Base-by-base conservation (phyloP, 129 eudicot species). In the Smallanthus sonchifolius region DNA sequence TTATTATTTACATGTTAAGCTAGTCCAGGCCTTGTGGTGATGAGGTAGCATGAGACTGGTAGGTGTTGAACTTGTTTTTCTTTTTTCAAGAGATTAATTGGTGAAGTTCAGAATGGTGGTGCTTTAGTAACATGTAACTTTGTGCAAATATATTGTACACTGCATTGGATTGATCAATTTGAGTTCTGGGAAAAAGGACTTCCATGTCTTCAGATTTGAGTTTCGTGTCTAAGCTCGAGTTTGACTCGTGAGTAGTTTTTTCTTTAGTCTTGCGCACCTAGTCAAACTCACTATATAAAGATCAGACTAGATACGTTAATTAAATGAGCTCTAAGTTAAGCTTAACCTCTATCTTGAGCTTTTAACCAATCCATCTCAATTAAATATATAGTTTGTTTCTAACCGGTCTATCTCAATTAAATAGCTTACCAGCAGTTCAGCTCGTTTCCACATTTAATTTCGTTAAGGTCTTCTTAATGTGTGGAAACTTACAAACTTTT, bases 21-120 rank as follows among this genome's bases (percentile, higher is more conserved):
- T 60, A 72, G 74, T 79, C 83, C 83, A 72, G 83, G 78, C 74
- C 83, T 78, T 72, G 45, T 64, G 62, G 69, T 72, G 37, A 65
- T 43, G 32, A 61, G 83, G 83, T 65, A 17, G 73, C 79, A 65
- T 65, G 83, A 79, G 83, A 79, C 73, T 79, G 79, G 69, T 79
- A 15, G 35, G 19, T 65, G 68, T 79, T 65, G 64, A n/a, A 34
- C 8, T 63, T 64, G 24, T 34, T 14, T 51, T 72, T 20, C 37
- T 7, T 57, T 69, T 59, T 57, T 20, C 48, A 32, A 77, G 47
- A 61, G 71, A 70, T 64, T 63, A 38, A 20, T 69, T 59, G 64
- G 51, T 5, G n/a, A 66, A 28, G 43, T 54, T 44, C 74, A 75
- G 34, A 30, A 6, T 10, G 36, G 57, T 54, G 45, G 43, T 30